Percentiles rank a stretch among this genome's conserved stretches.
phyloP scores from a whole-genome alignment of 129 eudicot species.

The Helianthus annuus region HanXRQr2.0-SUNRISE NC_035441.2:137170083-137170582 shows the following conservation, averaged over 20 bases:
- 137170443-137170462: slow-evolving; percentile 83
- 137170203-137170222: slow-evolving; percentile 65
- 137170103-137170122: slow-evolving; percentile 5
- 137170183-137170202: slow-evolving; percentile 90
- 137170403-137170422: neutral
- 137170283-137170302: slow-evolving; percentile 94
- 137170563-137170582: slow-evolving; percentile 69
- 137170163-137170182: slow-evolving; percentile 90
- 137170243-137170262: slow-evolving; percentile 69
- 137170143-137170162: slow-evolving; percentile 5
- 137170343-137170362: slow-evolving; percentile 63
- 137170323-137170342: slow-evolving; percentile 81
- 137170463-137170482: slow-evolving; percentile 60
- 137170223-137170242: slow-evolving; percentile 70
- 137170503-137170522: slow-evolving; percentile 41
- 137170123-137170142: neutral
- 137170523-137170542: slow-evolving; percentile 53
- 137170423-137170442: slow-evolving; percentile 2
- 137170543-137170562: slow-evolving; percentile 73
- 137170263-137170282: slow-evolving; percentile 94
- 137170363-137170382: slow-evolving; percentile 53
- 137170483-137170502: slow-evolving; percentile 59
- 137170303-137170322: slow-evolving; percentile 98
- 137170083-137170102: slow-evolving; percentile 72
- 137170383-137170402: neutral